A percentile compares a stretch with the other conserved stretches of the same genome.
Evolutionary conservation across 495 filamentous ascomycete genomes (phyloP).

Genomic region (Penicillium flavigenum): DNA sequence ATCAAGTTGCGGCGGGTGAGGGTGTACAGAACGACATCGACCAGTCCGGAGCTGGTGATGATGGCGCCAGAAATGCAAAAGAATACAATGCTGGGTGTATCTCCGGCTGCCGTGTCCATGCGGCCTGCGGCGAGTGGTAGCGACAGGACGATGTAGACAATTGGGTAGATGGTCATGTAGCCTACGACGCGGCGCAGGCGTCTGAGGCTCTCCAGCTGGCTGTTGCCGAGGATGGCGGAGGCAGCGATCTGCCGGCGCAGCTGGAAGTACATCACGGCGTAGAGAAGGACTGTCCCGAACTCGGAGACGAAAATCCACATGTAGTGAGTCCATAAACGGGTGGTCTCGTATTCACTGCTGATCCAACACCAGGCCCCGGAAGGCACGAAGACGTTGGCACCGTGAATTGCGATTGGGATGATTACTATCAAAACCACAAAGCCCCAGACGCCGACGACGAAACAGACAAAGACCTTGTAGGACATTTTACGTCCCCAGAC

Average conservation of each 20-base stretch:
- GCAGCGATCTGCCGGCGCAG: constrained; percentile 50
- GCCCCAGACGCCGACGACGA: constrained; percentile 55
- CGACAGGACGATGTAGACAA: constrained; percentile 71
- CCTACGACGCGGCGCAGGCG: constrained; percentile 53
- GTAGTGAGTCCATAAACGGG: constrained; percentile 73
- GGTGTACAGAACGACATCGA: constrained; percentile 72
- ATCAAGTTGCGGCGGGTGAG: constrained; percentile 58
- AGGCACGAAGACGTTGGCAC: constrained; percentile 58
- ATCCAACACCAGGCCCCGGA: constrained; percentile 76
- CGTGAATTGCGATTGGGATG: constrained; percentile 53
- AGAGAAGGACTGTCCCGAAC: constrained; percentile 62
- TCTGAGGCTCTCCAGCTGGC: constrained; percentile 39
- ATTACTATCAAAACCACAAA: constrained; percentile 59
- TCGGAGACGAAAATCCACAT: constrained; percentile 76
- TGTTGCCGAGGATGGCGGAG: constrained; percentile 40
- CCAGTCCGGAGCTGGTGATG: constrained; percentile 70
- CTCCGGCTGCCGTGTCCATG: constrained; percentile 61
- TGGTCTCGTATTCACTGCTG: constrained; percentile 54
- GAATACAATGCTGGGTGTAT: constrained; percentile 53
- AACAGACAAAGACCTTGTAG: constrained; percentile 50
- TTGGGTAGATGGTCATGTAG: constrained; percentile 73
- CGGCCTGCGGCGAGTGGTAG: constrained; percentile 69
- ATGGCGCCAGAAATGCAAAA: constrained; percentile 70
- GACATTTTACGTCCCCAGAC: constrained; percentile 58
- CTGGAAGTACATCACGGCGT: constrained; percentile 62